Evolutionary conservation across 139 green algal genomes (phyloP), one percentile per base, ranked within the genome.

Genomic region (Chlorella sp.): DNA sequence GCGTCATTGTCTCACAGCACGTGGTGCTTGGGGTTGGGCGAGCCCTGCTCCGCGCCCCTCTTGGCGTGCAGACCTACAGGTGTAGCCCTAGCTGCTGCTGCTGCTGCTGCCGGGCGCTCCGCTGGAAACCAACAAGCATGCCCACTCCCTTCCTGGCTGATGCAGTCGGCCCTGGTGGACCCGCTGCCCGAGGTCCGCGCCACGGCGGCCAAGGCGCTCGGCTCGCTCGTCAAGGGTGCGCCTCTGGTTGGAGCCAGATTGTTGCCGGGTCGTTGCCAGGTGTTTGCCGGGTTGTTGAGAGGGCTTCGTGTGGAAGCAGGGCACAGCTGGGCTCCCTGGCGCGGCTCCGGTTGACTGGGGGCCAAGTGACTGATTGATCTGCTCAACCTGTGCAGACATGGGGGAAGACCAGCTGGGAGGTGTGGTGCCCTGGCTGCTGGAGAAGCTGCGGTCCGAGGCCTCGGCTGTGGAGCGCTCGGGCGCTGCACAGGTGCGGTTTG

Each of bases 161-260:
- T 20, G 76, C 80, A 89, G 76, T 58, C 95, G 76, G 90, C 92
- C 1, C 88, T 99, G 83, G 84, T 99, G 32, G 97, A 99, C 89
- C 96, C 97, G 16, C 91, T 98, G 56, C 97, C 97, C 14, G 97
- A 99, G 76, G 91, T 95, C 44, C 88, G 96, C 9, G 95, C 93
- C 46, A 93, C 94, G 17, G 90, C 95, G 6, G 95, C 96, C 32
- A 92, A 92, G 36, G 94, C 96, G n/a, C 89, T 99, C 74, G 96
- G 95, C 30, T 94, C 91, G 1, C 92, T 98, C 2, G 85, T 98
- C 73, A 83, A 83, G 16, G 77, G 77, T 83, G 77, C 51, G 51
- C 51, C 9, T 60, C 51, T 60, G 7, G 46, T 11, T 54, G 46
- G 46, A n/a, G n/a, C n/a, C n/a, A n/a, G n/a, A n/a, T n/a, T n/a